A percentile compares a stretch with the other conserved stretches of the same genome.
Evolutionary conservation across 148 eudicot species (phyloP).

Genomic region (Talinum fruticosum): DNA sequence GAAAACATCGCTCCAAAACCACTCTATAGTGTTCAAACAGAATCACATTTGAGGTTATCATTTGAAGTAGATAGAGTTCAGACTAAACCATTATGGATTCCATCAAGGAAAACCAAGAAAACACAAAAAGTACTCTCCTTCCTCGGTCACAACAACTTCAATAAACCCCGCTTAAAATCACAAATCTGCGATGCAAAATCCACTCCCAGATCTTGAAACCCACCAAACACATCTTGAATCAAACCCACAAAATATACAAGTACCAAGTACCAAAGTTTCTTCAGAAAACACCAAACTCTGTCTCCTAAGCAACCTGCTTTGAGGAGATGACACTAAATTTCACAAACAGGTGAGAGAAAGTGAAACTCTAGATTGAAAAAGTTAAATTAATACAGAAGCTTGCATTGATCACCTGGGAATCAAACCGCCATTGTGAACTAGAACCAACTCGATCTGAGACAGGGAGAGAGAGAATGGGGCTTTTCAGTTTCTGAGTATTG

Average conservation of each 20-base stretch:
- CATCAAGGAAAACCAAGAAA: not conserved
- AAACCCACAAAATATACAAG: not conserved
- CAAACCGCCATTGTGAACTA: constrained; percentile 14
- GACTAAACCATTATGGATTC: not conserved
- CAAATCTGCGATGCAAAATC: constrained; percentile 12
- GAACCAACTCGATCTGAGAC: constrained; percentile 10
- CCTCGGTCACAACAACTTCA: not conserved
- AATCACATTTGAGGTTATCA: not conserved
- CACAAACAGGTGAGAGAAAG: not conserved
- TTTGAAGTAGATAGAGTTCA: not conserved
- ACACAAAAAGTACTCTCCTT: not conserved
- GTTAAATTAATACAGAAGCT: not conserved
- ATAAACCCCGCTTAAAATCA: constrained; percentile 18
- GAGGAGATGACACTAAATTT: not conserved
- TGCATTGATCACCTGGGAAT: constrained; percentile 22
- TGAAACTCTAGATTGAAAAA: not conserved
- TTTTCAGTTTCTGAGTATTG: constrained; percentile 12
- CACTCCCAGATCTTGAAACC: constrained; percentile 25
- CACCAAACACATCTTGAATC: constrained; percentile 9
- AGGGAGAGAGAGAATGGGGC: not conserved
- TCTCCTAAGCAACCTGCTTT: constrained; percentile 7
- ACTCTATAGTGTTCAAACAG: constrained; percentile 2
- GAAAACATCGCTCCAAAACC: not conserved
- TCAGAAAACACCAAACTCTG: constrained; percentile 20
- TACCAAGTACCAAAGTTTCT: not conserved